phyloP scores from a whole-genome alignment of 2,329 filamentous ascomycete species.

The Penicillium thymicola region DNA sequence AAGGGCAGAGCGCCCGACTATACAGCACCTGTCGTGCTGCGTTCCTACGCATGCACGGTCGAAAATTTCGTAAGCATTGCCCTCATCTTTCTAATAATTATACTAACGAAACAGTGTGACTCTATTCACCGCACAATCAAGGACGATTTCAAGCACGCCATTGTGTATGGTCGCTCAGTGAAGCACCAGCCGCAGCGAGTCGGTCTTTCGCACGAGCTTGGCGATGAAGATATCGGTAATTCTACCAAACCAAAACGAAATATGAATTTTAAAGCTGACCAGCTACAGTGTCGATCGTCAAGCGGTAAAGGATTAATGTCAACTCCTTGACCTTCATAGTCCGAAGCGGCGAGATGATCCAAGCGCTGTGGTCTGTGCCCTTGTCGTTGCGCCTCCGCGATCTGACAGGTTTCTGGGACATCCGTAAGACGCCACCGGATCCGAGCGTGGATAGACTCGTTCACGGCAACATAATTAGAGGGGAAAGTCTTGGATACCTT shows the following conservation, averaged over 20 bases:
- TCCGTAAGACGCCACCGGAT: constrained; percentile 27
- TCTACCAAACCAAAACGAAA: constrained; percentile 17
- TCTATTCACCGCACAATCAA: constrained; percentile 94
- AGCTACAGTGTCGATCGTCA: constrained; percentile 61
- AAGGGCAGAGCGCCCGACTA: constrained; percentile 96
- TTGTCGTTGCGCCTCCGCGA: constrained; percentile 13
- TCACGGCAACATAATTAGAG: constrained; percentile 20
- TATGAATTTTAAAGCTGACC: constrained; percentile 24
- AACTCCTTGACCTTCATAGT: constrained; percentile 24
- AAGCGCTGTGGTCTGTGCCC: constrained; percentile 21
- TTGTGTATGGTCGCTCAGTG: constrained; percentile 96
- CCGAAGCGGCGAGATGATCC: constrained; percentile 25
- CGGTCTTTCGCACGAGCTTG: constrained; percentile 83
- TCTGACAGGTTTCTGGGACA: constrained; percentile 29
- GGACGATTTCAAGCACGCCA: constrained; percentile 90
- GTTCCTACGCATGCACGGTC: constrained; percentile 76
- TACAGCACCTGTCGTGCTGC: constrained; percentile 81
- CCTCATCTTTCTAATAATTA: background rate
- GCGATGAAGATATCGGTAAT: constrained; percentile 94
- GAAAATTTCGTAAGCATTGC: constrained; percentile 84
- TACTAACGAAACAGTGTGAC: constrained; percentile 67
- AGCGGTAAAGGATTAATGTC: constrained; percentile 52
- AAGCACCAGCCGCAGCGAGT: constrained; percentile 98
- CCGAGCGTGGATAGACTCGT: constrained; percentile 16
- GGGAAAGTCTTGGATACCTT: constrained; percentile 7